Evolutionary conservation across 83 land plant genomes (phyloP).

Genomic region (Picea abies): DNA sequence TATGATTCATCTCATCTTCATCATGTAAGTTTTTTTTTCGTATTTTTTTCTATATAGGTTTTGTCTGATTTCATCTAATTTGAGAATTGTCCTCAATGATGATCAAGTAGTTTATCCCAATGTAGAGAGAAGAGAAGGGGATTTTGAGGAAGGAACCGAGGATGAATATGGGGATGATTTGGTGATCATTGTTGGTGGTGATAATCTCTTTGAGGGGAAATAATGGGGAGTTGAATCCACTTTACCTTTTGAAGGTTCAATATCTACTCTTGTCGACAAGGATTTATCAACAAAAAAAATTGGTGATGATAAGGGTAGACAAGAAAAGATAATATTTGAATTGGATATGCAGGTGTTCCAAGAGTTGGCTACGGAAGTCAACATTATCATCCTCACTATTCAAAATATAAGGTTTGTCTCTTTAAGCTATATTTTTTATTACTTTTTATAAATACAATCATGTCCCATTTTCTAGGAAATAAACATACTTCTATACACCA

Average conservation of each 20-base stretch:
- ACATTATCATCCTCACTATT: slow-evolving; percentile 66
- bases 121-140: slow-evolving; percentile 27
- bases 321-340: slow-evolving; percentile 25
- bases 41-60: too few relatives aligned
- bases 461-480: too few relatives aligned
- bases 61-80: slow-evolving; percentile 24
- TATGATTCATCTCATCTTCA: too few relatives aligned
- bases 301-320: slow-evolving; percentile 42
- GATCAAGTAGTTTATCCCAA: slow-evolving; percentile 13
- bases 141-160: slow-evolving; percentile 31
- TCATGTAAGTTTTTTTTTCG: too few relatives aligned
- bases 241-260: neutral
- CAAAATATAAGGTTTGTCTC: slow-evolving; percentile 53
- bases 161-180: slow-evolving; percentile 53
- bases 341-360: slow-evolving; percentile 15
- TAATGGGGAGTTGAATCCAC: slow-evolving; percentile 49
- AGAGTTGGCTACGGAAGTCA: slow-evolving; percentile 44
- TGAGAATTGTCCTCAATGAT: slow-evolving; percentile 76
- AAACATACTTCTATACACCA: too few relatives aligned
- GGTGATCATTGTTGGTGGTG: slow-evolving; percentile 26
- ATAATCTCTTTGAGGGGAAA: slow-evolving; percentile 40
- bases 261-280: too few relatives aligned
- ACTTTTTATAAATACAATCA: too few relatives aligned
- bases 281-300: too few relatives aligned
- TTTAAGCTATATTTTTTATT: too few relatives aligned